Base-by-base conservation (phyloP, 768 basidiomycete genomes). In the Lyophyllum semitale region DNA sequence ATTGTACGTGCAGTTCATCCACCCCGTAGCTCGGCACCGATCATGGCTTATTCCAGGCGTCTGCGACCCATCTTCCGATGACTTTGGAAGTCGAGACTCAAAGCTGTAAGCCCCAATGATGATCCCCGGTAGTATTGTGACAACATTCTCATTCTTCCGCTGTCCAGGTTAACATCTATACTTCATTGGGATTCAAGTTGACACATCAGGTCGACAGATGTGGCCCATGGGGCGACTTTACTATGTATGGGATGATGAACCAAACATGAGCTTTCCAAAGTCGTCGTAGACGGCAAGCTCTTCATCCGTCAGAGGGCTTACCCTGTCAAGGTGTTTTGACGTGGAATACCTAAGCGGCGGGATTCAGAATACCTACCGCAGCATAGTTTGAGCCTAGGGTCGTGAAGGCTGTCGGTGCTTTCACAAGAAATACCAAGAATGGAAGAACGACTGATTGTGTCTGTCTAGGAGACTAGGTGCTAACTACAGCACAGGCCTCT, bases 161-260 rank as follows among this genome's bases (percentile, higher is more conserved):
- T n/a, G n/a, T n/a, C 8, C 40, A 58, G 57, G 57, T 58, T n/a
- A 48, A 53, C 33, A 40, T 58, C n/a, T 58, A 58, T 18, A 32
- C 46, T 30, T 58, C 51, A 15, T n/a, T 58, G 17, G 57, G 57
- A 25, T 58, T 58, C 33, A 42, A 49, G n/a, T 17, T 58, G 15
- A 58, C 49, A 37, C 57, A 58, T 29, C 32, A 54, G 18, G 57
- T 58, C 12, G 57, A 58, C 26, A 52, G 40, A 4, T 49, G 43
- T 26, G 41, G 57, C 9, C 40, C 46, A 8, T 58, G 52, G 57
- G 57, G 57, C 25, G 38, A 53, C 6, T 58, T 54, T 48, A 18
- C 52, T 3, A 58, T 58, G 57, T 58, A 58, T 41, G 57, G 57
- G 30, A 18, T 58, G 26, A 56, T 56, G 43, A 56, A 42, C 11